Conservation (phyloP, 768 basidiomycete genomes). For the Cystoderma amianthinum region DNA sequence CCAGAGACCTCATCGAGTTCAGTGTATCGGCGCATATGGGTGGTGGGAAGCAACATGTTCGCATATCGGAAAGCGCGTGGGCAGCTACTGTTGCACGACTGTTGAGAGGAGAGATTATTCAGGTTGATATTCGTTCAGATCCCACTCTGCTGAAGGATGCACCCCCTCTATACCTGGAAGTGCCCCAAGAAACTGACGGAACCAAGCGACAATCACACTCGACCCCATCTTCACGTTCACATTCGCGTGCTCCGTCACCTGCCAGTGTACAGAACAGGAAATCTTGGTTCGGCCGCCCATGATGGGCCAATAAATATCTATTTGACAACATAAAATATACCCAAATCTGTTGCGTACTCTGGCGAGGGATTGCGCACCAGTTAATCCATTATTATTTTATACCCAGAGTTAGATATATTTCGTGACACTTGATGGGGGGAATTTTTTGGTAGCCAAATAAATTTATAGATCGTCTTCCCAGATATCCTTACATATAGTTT, state of each 20-base stretch:
- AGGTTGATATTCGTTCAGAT: slow-evolving; percentile 30
- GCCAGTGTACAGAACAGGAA: too few relatives aligned
- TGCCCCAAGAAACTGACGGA: slow-evolving; percentile 11
- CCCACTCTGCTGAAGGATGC: slow-evolving; percentile 15
- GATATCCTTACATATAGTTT: too few relatives aligned
- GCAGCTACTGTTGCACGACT: slow-evolving; percentile 27
- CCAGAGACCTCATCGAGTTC: slow-evolving; percentile 37
- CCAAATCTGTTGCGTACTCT: too few relatives aligned
- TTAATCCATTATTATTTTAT: too few relatives aligned
- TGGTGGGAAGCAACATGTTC: slow-evolving; percentile 26
- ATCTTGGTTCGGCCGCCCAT: too few relatives aligned
- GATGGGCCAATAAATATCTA: too few relatives aligned
- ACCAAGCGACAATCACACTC: slow-evolving; percentile 14
- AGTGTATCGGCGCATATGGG: slow-evolving; percentile 25
- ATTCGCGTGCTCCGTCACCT: slow-evolving; percentile 9
- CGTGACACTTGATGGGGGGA: too few relatives aligned
- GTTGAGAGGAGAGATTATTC: slow-evolving; percentile 39
- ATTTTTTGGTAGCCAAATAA: too few relatives aligned
- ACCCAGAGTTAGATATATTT: too few relatives aligned
- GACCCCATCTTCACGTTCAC: slow-evolving; percentile 13
- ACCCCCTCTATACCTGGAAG: slow-evolving; percentile 38
- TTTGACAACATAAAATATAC: too few relatives aligned
- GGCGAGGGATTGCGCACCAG: too few relatives aligned
- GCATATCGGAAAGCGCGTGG: slow-evolving; percentile 51
- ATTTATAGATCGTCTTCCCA: too few relatives aligned